These are phyloP conservation scores for Hanseniaspora occidentalis DNA, from an alignment of 805 yeast genomes.

Conservation along the genomic window DNA sequence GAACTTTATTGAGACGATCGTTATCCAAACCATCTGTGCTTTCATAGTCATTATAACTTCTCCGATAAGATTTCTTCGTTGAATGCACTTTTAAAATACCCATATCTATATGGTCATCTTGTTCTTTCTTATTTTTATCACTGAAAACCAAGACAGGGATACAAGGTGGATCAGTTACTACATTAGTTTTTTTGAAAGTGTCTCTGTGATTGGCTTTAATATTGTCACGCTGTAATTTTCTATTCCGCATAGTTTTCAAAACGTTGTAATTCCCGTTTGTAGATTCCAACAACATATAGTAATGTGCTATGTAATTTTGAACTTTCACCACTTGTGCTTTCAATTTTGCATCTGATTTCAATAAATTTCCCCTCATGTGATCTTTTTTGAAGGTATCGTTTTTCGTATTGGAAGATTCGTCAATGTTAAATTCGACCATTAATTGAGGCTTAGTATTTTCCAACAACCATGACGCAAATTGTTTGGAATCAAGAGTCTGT, in stretches of 20 bases:
- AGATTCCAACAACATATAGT: conserved; percentile 36
- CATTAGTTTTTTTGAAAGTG: conserved; percentile 8
- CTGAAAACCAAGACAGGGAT: conserved; percentile 5
- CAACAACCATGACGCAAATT: conserved; percentile 44
- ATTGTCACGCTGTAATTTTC: conserved; percentile 38
- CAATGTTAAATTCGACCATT: neutral
- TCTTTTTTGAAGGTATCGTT: neutral
- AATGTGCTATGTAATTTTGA: conserved; percentile 30
- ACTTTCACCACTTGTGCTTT: conserved; percentile 8
- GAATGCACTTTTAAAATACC: too few relatives aligned
- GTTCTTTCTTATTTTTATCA: neutral
- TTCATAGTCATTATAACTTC: neutral
- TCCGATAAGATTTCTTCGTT: too few relatives aligned
- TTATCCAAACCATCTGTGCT: neutral
- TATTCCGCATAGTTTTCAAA: conserved; percentile 64
- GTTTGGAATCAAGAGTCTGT: neutral
- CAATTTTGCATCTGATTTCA: neutral
- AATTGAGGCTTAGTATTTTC: conserved; percentile 20
- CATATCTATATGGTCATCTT: neutral
- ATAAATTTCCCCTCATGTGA: neutral
- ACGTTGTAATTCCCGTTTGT: conserved; percentile 68
- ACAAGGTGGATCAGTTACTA: conserved; percentile 5
- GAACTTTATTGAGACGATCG: neutral
- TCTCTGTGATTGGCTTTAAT: conserved; percentile 36
- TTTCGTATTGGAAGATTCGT: neutral